Evolutionary conservation across 257 asterid genomes (phyloP).

Genomic region (Solanum dulcamara): DNA sequence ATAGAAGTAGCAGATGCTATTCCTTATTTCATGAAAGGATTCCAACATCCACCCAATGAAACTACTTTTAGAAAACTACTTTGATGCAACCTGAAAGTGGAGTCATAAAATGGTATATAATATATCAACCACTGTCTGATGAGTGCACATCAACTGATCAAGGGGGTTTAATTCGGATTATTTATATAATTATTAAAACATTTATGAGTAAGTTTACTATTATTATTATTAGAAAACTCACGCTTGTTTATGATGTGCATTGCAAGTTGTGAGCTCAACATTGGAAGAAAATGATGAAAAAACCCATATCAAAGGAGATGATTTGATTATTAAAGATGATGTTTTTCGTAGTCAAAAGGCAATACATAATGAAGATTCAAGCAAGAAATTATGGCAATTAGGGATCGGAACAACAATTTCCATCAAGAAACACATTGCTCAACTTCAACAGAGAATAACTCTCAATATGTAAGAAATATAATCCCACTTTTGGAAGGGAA

Average conservation of each 20-base stretch:
- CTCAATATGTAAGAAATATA: not conserved
- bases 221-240: not conserved
- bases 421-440: not conserved
- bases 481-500: not conserved
- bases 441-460: not conserved
- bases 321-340: not conserved
- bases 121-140: not conserved
- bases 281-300: not conserved
- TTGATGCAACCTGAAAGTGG: not conserved
- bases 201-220: not conserved
- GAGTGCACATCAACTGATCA: not conserved
- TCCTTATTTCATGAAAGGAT: not conserved
- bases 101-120: not conserved
- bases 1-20: not conserved
- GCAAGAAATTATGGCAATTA: not conserved
- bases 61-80: not conserved
- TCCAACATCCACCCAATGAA: not conserved
- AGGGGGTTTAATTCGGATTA: not conserved
- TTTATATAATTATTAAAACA: not conserved
- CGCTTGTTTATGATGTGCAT: not conserved
- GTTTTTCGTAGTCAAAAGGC: not conserved
- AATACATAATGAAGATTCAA: not conserved
- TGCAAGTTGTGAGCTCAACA: not conserved
- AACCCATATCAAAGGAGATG: not conserved
- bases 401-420: not conserved